Conservation (phyloP, 495 filamentous ascomycete genomes). For the Daldinia caldariorum region DNA sequence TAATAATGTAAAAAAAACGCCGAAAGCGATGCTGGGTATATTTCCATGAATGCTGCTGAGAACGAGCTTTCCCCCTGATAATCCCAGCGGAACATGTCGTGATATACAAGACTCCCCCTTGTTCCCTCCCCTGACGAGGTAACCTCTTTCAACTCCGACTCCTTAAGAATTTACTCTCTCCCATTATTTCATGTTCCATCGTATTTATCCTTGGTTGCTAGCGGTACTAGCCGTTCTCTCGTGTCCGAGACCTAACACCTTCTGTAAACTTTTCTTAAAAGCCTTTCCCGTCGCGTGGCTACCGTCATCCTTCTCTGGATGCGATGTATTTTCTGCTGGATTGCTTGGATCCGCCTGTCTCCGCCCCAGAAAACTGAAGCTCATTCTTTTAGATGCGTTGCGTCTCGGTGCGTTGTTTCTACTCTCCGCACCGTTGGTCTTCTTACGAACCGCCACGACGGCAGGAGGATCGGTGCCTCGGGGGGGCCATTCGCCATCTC, state of each 20-base stretch:
- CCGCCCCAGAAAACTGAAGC: slow-evolving; percentile 46
- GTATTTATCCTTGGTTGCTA: slow-evolving; percentile 11
- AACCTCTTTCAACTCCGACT: background rate
- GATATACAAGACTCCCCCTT: background rate
- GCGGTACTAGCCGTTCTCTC: slow-evolving; percentile 25
- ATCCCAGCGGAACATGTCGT: background rate
- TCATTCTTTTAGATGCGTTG: slow-evolving; percentile 45
- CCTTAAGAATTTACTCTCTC: background rate
- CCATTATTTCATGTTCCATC: background rate
- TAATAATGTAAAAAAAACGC: slow-evolving; percentile 39
- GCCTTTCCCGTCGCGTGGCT: slow-evolving; percentile 54
- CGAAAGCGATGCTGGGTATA: slow-evolving; percentile 30
- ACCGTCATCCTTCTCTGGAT: slow-evolving; percentile 61
- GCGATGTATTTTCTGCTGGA: slow-evolving; percentile 22
- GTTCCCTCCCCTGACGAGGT: background rate
- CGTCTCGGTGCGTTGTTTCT: slow-evolving; percentile 29
- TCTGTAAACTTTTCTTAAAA: slow-evolving; percentile 55
- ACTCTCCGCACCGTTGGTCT: slow-evolving; percentile 43
- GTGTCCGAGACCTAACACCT: slow-evolving; percentile 52
- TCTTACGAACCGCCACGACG: slow-evolving; percentile 50
- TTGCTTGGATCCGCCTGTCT: slow-evolving; percentile 36
- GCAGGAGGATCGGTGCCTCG: slow-evolving; percentile 57
- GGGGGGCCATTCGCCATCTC: slow-evolving; percentile 94
- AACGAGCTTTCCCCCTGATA: background rate
- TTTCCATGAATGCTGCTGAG: slow-evolving; percentile 2